These are phyloP conservation scores for Metschnikowia aberdeeniae DNA, from an alignment of 805 yeast genomes.

Conservation along the genomic window DNA sequence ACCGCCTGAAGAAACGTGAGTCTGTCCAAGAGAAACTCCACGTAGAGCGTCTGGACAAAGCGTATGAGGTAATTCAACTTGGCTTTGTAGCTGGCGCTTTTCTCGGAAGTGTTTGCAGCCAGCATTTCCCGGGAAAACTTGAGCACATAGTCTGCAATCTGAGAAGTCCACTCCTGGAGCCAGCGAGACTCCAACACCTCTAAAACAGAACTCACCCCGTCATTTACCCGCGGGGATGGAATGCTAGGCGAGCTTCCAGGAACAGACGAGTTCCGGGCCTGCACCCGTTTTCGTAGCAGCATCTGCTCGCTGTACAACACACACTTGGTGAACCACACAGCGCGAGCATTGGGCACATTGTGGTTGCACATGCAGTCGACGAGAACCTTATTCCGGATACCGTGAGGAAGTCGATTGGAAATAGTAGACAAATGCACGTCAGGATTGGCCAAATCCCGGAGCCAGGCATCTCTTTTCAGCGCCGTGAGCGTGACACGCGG, in stretches of 20 bases:
- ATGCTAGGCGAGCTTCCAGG: background rate
- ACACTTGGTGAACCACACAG: constrained; percentile 88
- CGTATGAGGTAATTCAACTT: constrained; percentile 58
- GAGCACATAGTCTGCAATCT: constrained; percentile 59
- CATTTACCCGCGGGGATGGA: background rate
- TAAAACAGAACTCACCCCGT: constrained; percentile 9
- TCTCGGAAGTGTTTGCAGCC: constrained; percentile 23
- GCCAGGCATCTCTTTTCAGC: constrained; percentile 80
- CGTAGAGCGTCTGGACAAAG: constrained; percentile 60
- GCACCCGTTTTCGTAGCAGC: constrained; percentile 30
- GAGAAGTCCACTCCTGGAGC: constrained; percentile 89
- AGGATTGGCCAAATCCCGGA: constrained; percentile 70
- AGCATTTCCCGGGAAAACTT: constrained; percentile 43
- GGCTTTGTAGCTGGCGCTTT: constrained; percentile 39
- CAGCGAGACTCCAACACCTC: constrained; percentile 52
- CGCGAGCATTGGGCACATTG: constrained; percentile 71
- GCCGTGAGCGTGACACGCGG: constrained; percentile 90
- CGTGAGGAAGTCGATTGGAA: constrained; percentile 84
- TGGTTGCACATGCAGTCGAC: constrained; percentile 69
- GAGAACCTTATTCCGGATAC: constrained; percentile 67
- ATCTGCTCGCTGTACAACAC: constrained; percentile 62
- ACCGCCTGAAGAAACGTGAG: constrained; percentile 61
- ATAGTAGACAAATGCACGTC: constrained; percentile 61
- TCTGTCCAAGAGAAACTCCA: constrained; percentile 64
- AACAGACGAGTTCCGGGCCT: constrained; percentile 14